Base-by-base conservation (phyloP, 177 flowering plant genomes). In the Telopea speciosissima region DNA sequence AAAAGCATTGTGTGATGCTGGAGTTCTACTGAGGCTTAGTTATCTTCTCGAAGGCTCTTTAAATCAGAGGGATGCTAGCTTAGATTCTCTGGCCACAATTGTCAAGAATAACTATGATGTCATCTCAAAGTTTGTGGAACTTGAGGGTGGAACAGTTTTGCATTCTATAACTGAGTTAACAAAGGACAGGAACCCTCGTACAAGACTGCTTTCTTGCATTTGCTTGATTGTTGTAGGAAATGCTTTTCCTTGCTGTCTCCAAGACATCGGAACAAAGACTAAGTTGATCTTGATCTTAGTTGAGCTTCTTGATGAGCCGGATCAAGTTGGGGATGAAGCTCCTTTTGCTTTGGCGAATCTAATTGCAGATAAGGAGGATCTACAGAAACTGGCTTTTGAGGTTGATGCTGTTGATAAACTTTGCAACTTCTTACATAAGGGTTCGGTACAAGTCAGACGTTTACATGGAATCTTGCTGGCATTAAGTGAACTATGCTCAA, bases 251-350 rank as follows among this genome's bases (percentile, higher is more conserved):
- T 75, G 79, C 71, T 79, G 80, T 77, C 69, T 88, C 74, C 85
- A 88, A 75, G 91, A 85, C 69, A 56, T 80, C 59, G 87, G 82
- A 70, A 72, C 83, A 63, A 85, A 82, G 77, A 83, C 73, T 26
- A 88, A 86, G 70, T 78, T 96, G 81, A 79, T 93, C 62, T 12
- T 65, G 68, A 73, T 79, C 62, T 77, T 96, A 63, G 87, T 89
- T 72, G 95, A 96, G 79, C 98, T 96, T 83, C 87, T 93, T 69
- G 91, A 91, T 75, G 95, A 91, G 75, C 79, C 92, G 69, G 86
- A 86, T 74, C 90, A 85, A 77, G 90, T 89, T 72, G 99, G 99
- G 65, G 99, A 91, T 79, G 98, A 96, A 76, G 90, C 97, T 70
- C 82, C 91, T 17, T 90, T 89, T 84, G 94, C 79, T 7, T 82